Base-by-base conservation (phyloP, 164 flowering plant genomes). In the Amborella trichopoda region DNA sequence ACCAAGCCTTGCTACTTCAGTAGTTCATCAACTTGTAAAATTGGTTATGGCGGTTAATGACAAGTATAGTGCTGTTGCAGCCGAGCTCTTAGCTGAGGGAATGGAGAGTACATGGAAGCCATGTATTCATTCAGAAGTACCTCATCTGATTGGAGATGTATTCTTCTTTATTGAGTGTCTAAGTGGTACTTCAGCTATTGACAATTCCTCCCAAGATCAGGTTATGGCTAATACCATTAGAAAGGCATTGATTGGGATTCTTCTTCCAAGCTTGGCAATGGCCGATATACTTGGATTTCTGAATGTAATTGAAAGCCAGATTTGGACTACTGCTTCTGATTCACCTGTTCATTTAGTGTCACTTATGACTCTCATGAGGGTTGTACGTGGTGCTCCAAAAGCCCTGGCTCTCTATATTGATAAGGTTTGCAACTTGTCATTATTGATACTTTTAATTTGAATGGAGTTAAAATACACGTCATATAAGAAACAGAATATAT, bases 271-370 rank as follows among this genome's bases (percentile, higher is more conserved):
- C 66, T 64, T 88, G 53, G 99, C 95, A 41, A 71, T 81, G 72
- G 91, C 91, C 52, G 99, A 88, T 47, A 56, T 84, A 56, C 68
- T 46, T 14, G 83, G 81, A 17, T 93, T 84, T 62, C 59, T 93
- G 18, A 70, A 65, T 52, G 80, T 74, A 6, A 70, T 83, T 49
- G 94, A 93, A 58, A 75, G 94, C 49, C 95, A 84, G 57, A 85
- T 88, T 49, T 93, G 96, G 96, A 76, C 96, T 26, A 93, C 95
- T 52, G 83, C 96, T 26, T 93, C 96, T 61, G 99, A 93, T 77
- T 93, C 99, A 56, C 94, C 99, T 45, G 95, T 93, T 65, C 99
- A 93, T 72, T 48, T 73, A 41, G 84, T 76, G 23, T 65, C 96
- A 9, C 80, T 93, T 41, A 69, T 61, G 78, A 84, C 90, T 60